Percentiles rank a stretch among this genome's conserved stretches.
Evolutionary conservation across 495 filamentous ascomycete genomes (phyloP).

Genomic region (Aspergillus affinis): DNA sequence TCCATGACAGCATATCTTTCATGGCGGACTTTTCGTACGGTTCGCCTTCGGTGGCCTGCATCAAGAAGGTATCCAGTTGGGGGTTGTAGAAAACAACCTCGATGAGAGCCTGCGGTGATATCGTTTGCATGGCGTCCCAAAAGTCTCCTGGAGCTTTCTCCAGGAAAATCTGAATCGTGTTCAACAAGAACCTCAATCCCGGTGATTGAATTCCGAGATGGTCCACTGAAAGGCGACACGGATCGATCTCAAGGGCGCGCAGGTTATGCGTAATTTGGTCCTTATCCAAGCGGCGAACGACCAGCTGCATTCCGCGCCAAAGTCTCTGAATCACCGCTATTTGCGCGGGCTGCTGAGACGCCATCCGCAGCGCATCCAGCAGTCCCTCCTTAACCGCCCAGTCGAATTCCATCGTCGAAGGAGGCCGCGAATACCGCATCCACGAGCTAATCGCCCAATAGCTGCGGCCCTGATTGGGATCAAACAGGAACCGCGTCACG

Average conservation of each 20-base stretch:
- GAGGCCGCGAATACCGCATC: conserved; percentile 54
- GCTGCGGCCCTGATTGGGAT: conserved; percentile 54
- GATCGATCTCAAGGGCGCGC: conserved; percentile 72
- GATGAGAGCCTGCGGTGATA: conserved; percentile 69
- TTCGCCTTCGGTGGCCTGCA: conserved; percentile 53
- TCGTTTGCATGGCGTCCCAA: conserved; percentile 80
- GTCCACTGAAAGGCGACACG: conserved; percentile 73
- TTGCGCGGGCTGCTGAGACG: conserved; percentile 49
- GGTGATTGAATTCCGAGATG: conserved; percentile 64
- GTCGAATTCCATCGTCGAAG: conserved; percentile 71
- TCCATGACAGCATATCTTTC: conserved; percentile 68
- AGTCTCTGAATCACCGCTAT: conserved; percentile 58
- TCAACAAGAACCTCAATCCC: conserved; percentile 60
- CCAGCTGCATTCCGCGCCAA: conserved; percentile 72
- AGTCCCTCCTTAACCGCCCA: conserved; percentile 76
- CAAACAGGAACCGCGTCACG: conserved; percentile 78
- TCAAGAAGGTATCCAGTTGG: conserved; percentile 61
- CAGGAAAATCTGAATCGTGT: conserved; percentile 64
- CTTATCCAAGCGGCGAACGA: conserved; percentile 69
- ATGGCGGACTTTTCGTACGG: conserved; percentile 54
- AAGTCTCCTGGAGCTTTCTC: conserved; percentile 74
- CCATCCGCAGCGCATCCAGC: conserved; percentile 33
- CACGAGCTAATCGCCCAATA: conserved; percentile 71
- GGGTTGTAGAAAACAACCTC: conserved; percentile 75
- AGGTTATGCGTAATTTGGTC: conserved; percentile 75